phyloP scores from a whole-genome alignment of 257 asterid species.

The Solanum neorickii region DNA sequence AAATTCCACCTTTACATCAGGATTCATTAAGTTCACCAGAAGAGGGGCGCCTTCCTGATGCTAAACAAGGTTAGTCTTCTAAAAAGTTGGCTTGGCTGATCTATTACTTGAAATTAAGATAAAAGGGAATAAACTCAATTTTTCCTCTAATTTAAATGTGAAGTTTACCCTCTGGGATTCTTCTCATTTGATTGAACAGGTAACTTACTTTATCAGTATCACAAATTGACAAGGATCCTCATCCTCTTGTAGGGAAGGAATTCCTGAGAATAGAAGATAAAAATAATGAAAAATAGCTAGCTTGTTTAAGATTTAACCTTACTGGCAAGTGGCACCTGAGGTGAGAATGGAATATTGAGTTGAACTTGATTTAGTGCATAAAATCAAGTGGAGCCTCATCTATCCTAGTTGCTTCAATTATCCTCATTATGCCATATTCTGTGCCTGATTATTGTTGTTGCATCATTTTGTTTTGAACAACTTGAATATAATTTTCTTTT shows the following conservation, averaged over 20 bases:
- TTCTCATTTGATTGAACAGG: neutral
- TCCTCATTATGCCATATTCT: neutral
- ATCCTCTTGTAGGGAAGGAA: neutral
- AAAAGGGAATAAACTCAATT: neutral
- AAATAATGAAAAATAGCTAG: neutral
- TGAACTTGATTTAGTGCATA: neutral
- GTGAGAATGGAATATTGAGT: neutral
- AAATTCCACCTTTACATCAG: constrained; percentile 17
- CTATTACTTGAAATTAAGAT: neutral
- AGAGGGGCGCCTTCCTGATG: constrained; percentile 89
- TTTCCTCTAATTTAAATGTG: neutral
- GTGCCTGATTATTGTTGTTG: neutral
- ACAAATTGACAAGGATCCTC: neutral
- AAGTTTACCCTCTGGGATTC: neutral
- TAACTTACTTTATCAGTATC: neutral
- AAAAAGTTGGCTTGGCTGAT: neutral
- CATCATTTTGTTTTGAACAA: neutral
- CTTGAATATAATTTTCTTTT: neutral
- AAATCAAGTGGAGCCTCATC: neutral
- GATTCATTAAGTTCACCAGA: constrained; percentile 52
- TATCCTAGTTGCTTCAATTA: neutral
- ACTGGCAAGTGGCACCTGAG: neutral
- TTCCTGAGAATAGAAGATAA: neutral
- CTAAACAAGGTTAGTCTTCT: constrained; percentile 47
- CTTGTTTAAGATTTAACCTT: neutral